Conservation (phyloP, 1,139 yeast species). For the Wickerhamomyces sp. region DNA sequence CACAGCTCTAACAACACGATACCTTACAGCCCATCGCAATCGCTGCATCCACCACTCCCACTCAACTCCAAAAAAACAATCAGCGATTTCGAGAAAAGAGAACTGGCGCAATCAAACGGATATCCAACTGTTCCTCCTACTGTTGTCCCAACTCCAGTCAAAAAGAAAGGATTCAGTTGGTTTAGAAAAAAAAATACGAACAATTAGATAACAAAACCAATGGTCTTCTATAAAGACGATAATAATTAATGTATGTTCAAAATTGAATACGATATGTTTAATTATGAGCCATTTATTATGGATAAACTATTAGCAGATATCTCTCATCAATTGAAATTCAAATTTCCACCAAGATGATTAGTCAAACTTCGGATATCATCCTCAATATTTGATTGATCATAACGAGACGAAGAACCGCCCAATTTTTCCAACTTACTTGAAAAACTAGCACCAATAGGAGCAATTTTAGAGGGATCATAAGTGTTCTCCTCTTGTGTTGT, state of each 20-base stretch:
- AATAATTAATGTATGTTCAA: background rate
- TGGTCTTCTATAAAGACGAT: no score
- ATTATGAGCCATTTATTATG: background rate
- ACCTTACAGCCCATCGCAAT: background rate
- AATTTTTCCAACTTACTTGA: constrained; percentile 35
- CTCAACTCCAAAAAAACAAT: background rate
- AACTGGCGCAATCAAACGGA: background rate
- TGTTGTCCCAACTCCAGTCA: background rate
- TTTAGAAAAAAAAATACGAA: background rate
- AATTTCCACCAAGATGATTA: constrained; percentile 35
- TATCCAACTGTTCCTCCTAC: background rate
- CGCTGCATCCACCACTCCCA: background rate
- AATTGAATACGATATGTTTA: no score
- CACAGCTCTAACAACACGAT: constrained; percentile 10
- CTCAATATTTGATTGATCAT: constrained; percentile 30
- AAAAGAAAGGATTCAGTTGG: background rate
- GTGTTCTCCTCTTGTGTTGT: constrained; percentile 11
- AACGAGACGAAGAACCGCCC: constrained; percentile 24
- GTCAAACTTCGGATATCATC: constrained; percentile 46
- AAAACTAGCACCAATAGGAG: constrained; percentile 37
- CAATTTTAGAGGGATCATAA: constrained; percentile 13
- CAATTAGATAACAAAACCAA: background rate
- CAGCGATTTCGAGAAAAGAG: background rate
- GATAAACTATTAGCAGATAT: no score
- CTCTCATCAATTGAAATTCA: constrained; percentile 8